Percentiles rank a stretch among this genome's conserved stretches.
Conservation (phyloP, 306 rosid species). For the Sechiopsis laciniata region DNA sequence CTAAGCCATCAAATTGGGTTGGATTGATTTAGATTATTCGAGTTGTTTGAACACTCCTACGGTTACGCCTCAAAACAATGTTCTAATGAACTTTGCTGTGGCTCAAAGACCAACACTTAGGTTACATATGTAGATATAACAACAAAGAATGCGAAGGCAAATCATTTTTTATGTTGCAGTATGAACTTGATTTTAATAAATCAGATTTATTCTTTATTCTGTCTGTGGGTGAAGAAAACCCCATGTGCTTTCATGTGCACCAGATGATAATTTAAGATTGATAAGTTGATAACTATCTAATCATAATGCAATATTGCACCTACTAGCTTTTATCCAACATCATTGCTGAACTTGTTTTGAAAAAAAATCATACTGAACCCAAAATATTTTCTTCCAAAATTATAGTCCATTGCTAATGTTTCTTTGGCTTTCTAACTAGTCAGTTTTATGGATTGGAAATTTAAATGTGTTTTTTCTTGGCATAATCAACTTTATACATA, state of each 20-base stretch:
- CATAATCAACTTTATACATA: not conserved
- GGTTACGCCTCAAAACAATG: no score
- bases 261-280: not conserved
- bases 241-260: conserved; percentile 1
- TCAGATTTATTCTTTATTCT: not conserved
- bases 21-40: no score
- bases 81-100: not conserved
- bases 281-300: not conserved
- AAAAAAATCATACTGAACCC: not conserved
- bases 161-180: not conserved
- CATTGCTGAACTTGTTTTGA: not conserved
- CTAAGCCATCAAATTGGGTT: no score
- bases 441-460: not conserved
- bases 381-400: not conserved
- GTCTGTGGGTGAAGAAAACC: not conserved
- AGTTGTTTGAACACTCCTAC: no score
- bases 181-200: not conserved
- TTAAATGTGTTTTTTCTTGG: not conserved
- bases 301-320: not conserved
- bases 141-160: not conserved
- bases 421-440: not conserved
- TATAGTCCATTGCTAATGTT: not conserved
- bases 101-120: not conserved
- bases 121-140: not conserved
- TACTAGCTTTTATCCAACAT: not conserved